A percentile compares a stretch with the other conserved stretches of the same genome.
phyloP scores from a whole-genome alignment of 169 alveolate species.

The Plasmodium inui region DNA sequence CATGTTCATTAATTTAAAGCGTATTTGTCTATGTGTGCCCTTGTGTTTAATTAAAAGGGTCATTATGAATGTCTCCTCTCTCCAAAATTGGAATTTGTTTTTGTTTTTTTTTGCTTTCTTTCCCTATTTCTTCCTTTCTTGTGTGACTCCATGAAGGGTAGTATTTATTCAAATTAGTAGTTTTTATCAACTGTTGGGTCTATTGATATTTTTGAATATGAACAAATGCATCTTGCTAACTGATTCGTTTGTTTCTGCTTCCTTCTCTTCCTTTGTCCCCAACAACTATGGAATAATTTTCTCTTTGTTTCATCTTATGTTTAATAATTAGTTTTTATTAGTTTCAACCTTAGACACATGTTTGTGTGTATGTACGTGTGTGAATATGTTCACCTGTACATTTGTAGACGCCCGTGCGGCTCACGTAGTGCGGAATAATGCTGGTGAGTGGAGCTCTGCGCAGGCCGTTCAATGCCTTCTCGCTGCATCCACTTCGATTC shows the following conservation, averaged over 20 bases:
- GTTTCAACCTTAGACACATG: neutral
- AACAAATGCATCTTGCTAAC: conserved; percentile 6
- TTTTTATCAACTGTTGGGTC: neutral
- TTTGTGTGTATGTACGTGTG: neutral
- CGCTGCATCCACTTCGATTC: neutral
- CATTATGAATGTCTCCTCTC: neutral
- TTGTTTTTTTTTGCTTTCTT: neutral
- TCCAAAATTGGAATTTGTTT: neutral
- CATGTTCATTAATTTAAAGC: neutral
- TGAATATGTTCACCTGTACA: neutral
- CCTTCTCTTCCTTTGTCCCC: neutral
- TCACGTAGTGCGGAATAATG: neutral
- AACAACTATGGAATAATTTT: neutral
- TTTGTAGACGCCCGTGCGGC: neutral
- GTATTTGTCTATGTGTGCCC: neutral
- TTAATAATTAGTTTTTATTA: conserved; percentile 16
- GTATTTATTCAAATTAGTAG: neutral
- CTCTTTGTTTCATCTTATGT: neutral
- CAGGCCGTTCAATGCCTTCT: neutral
- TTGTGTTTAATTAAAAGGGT: neutral
- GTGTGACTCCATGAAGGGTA: neutral
- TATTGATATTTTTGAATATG: conserved; percentile 4
- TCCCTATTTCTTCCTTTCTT: too few relatives aligned
- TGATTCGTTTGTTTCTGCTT: neutral
- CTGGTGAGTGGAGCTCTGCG: neutral